A percentile compares a stretch with the other conserved stretches of the same genome.
Evolutionary conservation across 192 early-diverging fungal genomes (phyloP).

Genomic region (Ambispora gerdemannii): DNA sequence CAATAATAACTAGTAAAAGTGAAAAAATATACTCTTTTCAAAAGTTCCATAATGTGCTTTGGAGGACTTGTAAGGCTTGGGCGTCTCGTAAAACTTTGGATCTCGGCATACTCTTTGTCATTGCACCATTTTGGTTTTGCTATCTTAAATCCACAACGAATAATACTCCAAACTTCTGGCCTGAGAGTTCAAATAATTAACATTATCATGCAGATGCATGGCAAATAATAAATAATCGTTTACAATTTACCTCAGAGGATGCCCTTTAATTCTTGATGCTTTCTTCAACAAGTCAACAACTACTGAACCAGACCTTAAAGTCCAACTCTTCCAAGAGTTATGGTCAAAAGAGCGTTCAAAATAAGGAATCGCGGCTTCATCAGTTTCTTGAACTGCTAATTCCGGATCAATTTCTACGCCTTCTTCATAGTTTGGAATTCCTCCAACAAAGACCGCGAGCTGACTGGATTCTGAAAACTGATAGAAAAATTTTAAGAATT

Average conservation of each 20-base stretch:
- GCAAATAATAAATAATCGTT: too few species aligned
- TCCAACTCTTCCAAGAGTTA: slow-evolving; percentile 24
- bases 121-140: slow-evolving; percentile 22
- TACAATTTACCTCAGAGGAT: too few species aligned
- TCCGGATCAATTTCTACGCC: slow-evolving; percentile 22
- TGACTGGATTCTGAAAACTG: slow-evolving; percentile 16
- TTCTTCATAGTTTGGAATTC: slow-evolving; percentile 26
- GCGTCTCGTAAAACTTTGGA: slow-evolving; percentile 20
- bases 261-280: slow-evolving; percentile 12
- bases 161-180: slow-evolving; percentile 24
- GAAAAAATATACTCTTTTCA: slow-evolving; percentile 20
- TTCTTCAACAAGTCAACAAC: slow-evolving; percentile 15
- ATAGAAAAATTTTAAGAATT: too few species aligned
- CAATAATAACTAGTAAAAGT: too few species aligned
- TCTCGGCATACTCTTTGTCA: slow-evolving; percentile 16
- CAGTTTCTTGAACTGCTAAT: slow-evolving; percentile 21
- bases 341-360: slow-evolving; percentile 8
- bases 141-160: slow-evolving; percentile 19
- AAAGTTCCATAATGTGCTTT: slow-evolving; percentile 24
- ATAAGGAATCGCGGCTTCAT: slow-evolving; percentile 24
- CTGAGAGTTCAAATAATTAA: slow-evolving; percentile 12
- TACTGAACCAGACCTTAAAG: slow-evolving; percentile 22
- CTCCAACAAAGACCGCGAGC: slow-evolving; percentile 4
- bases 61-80: slow-evolving; percentile 22
- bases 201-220: too few species aligned